A percentile compares a stretch with the other conserved stretches of the same genome.
Conservation (phyloP, 768 basidiomycete species). For the Boletus vermiculosoides region DNA sequence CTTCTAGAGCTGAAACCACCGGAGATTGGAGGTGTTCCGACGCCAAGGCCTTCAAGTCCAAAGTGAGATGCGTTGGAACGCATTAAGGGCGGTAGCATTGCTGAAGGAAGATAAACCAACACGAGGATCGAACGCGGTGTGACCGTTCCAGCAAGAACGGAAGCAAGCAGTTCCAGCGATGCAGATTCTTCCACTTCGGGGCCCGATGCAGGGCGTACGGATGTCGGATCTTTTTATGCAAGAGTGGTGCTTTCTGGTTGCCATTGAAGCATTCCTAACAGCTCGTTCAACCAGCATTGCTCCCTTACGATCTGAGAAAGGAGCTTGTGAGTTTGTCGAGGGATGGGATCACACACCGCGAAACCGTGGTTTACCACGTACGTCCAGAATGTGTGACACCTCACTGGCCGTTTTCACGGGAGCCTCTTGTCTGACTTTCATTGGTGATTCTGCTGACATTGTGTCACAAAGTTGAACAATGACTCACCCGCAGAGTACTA, state of each 20-base stretch:
- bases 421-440: constrained; percentile 43
- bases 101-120: constrained; percentile 59
- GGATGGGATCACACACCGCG: neutral
- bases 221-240: constrained; percentile 5
- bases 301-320: constrained; percentile 55
- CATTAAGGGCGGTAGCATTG: constrained; percentile 24
- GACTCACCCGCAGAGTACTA: too few relatives aligned
- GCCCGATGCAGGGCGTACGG: neutral
- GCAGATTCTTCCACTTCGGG: constrained; percentile 36
- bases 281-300: constrained; percentile 83
- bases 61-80: constrained; percentile 23
- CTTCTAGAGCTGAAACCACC: constrained; percentile 25
- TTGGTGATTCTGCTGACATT: too few relatives aligned
- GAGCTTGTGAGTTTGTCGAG: neutral
- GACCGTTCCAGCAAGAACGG: constrained; percentile 58
- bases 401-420: constrained; percentile 72
- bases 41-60: constrained; percentile 27
- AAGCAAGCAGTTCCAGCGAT: constrained; percentile 57
- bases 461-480: too few relatives aligned
- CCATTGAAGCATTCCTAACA: constrained; percentile 63
- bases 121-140: constrained; percentile 54
- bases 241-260: constrained; percentile 39
- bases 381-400: constrained; percentile 75
- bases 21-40: constrained; percentile 24
- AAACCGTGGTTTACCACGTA: constrained; percentile 24